Evolutionary conservation across 371 early-diverging fungal species (phyloP), one percentile per base, ranked within the genome.

Genomic region (Lichtheimia corymbifera): DNA sequence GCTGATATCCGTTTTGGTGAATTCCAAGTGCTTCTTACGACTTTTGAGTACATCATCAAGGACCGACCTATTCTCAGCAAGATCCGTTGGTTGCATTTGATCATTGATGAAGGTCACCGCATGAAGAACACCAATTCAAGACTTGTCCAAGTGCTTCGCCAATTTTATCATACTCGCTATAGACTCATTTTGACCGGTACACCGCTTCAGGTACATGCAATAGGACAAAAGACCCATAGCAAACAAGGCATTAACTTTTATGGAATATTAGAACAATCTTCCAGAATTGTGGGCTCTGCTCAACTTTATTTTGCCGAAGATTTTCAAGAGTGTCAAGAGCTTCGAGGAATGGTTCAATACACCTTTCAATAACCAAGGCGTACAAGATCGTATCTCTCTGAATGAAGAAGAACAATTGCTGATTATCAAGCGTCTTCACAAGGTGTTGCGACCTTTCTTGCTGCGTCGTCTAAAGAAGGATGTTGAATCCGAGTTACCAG

Each of bases 261-360:
- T 22, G 22, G 12, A 51, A 49, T 20, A 51, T 7, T 63, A 90
- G 86, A 99, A 99, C 84, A 99, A 99, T 73, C 83, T 99, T 20
- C 95, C 93, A n/a, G 99, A 99, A 77, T 73, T 99, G 53, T 99
- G 99, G 99, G 89, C 97, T 0, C 73, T 99, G 51, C 81, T 99
- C 17, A 97, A 99, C 79, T 99, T 99, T 83, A 89, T 99, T 22
- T 73, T 98, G 52, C 99, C 99, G 11, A 88, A 87, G 55, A 91
- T 98, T 51, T 99, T 99, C 84, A 92, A 95, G 71, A 95, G 95
- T 59, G 93, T 91, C 11, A 89, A 93, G 53, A 89, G 87, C 50
- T 99, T 99, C 81, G 97, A 99, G 70, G 97, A 97, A 63, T 98
- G 98, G 97, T 98, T 99, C 86, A 94, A 92, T 71, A 90, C 95